Percentiles rank a stretch among this genome's conserved stretches.
These are phyloP conservation scores for Chlorociboria aeruginascens DNA, from an alignment of 495 filamentous ascomycete genomes.

Conservation along the genomic window DNA sequence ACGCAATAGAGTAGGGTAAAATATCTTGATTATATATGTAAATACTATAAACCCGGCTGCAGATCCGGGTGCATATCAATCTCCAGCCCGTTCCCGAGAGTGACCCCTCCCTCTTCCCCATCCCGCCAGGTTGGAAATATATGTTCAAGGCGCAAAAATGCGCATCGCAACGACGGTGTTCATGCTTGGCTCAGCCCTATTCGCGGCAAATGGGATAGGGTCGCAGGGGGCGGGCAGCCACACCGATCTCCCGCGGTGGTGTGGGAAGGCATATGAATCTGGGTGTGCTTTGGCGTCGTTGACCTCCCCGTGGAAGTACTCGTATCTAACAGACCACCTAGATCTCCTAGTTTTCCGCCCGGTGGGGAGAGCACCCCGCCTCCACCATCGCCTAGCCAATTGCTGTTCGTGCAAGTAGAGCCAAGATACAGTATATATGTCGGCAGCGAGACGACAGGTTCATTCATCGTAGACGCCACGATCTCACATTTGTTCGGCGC, in stretches of 20 bases:
- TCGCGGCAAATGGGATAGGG: no score
- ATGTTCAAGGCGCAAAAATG: no score
- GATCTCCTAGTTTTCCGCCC: conserved; percentile 45
- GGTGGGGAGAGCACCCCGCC: conserved; percentile 45
- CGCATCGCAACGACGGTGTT: no score
- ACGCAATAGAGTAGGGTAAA: no score
- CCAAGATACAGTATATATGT: conserved; percentile 51
- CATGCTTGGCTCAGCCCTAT: no score
- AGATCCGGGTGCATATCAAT: no score
- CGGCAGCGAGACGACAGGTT: conserved; percentile 32
- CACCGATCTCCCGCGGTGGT: background rate
- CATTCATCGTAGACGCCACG: conserved; percentile 46
- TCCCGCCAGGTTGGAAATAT: no score
- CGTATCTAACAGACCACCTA: conserved; percentile 4
- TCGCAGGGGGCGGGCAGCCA: no score
- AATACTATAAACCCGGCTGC: no score
- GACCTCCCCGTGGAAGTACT: background rate
- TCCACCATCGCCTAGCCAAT: conserved; percentile 24
- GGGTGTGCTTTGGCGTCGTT: background rate
- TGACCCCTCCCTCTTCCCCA: no score
- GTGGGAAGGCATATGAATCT: background rate
- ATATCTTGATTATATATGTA: no score
- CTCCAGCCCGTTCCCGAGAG: no score
- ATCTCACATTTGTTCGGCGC: conserved; percentile 38
- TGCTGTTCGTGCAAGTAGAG: conserved; percentile 43